phyloP scores from a whole-genome alignment of 2,329 filamentous ascomycete species.

The Claviceps quebecensis region DNA sequence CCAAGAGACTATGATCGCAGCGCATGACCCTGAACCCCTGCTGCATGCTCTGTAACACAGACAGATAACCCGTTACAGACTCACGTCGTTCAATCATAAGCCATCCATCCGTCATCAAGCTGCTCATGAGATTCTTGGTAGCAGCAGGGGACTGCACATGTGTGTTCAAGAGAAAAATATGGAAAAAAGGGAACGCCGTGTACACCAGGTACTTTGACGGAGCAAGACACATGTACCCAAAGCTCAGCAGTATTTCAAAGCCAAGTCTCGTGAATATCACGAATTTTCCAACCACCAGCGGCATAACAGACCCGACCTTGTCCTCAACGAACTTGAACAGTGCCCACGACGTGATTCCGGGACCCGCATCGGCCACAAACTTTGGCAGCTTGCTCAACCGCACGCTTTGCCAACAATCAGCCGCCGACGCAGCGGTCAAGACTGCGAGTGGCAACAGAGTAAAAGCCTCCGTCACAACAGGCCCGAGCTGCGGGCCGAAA shows the following conservation, averaged over 20 bases:
- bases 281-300: constrained; percentile 43
- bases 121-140: constrained; percentile 49
- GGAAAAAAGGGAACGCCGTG: constrained; percentile 57
- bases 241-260: constrained; percentile 53
- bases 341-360: constrained; percentile 52
- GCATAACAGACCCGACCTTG: constrained; percentile 24
- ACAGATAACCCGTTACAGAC: constrained; percentile 83
- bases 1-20: constrained; percentile 87
- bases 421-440: constrained; percentile 50
- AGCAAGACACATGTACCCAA: constrained; percentile 48
- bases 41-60: constrained; percentile 64
- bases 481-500: constrained; percentile 58
- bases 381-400: constrained; percentile 40
- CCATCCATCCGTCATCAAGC: constrained; percentile 53
- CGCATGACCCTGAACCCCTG: constrained; percentile 68
- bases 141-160: constrained; percentile 53
- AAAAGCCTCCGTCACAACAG: constrained; percentile 57
- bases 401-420: constrained; percentile 48
- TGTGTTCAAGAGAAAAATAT: constrained; percentile 58
- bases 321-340: constrained; percentile 43
- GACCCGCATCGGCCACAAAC: constrained; percentile 47
- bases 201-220: constrained; percentile 56
- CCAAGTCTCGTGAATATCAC: constrained; percentile 57
- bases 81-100: constrained; percentile 68
- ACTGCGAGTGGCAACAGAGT: constrained; percentile 57